A percentile compares a stretch with the other conserved stretches of the same genome.
phyloP scores from a whole-genome alignment of 495 filamentous ascomycete genomes.

The Copromyces sp. region DNA sequence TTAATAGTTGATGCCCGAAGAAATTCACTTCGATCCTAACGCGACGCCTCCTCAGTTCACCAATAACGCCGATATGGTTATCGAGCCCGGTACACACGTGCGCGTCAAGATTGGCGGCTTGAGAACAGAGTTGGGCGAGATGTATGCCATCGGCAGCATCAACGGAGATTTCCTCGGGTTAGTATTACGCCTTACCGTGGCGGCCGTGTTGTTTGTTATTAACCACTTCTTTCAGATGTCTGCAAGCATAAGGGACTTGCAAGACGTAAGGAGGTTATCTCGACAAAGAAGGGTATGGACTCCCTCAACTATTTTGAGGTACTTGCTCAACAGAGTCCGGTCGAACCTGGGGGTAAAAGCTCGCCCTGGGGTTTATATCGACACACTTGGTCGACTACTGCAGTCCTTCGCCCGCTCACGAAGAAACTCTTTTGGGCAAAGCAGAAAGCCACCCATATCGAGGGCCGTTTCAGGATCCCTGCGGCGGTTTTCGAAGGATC shows the following conservation, averaged over 20 bases:
- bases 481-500: not conserved
- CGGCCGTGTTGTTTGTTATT: not conserved
- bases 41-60: slow-evolving; percentile 76
- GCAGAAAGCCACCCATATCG: not conserved
- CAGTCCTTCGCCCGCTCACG: not conserved
- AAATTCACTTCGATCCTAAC: slow-evolving; percentile 89
- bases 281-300: not conserved
- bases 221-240: not conserved
- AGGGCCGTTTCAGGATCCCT: not conserved
- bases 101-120: slow-evolving; percentile 89
- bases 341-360: not conserved
- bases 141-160: slow-evolving; percentile 95
- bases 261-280: not conserved
- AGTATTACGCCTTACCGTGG: not conserved
- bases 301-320: not conserved
- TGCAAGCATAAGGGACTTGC: not conserved
- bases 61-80: slow-evolving; percentile 81
- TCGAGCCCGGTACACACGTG: slow-evolving; percentile 86
- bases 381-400: not conserved
- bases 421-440: not conserved
- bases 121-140: slow-evolving; percentile 79
- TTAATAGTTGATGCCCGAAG: slow-evolving; percentile 74
- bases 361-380: not conserved
- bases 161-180: slow-evolving; percentile 69
- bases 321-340: not conserved